These are phyloP conservation scores for Porodaedalea pini DNA, from an alignment of 1,284 basidiomycete genomes.

Conservation along the genomic window DNA sequence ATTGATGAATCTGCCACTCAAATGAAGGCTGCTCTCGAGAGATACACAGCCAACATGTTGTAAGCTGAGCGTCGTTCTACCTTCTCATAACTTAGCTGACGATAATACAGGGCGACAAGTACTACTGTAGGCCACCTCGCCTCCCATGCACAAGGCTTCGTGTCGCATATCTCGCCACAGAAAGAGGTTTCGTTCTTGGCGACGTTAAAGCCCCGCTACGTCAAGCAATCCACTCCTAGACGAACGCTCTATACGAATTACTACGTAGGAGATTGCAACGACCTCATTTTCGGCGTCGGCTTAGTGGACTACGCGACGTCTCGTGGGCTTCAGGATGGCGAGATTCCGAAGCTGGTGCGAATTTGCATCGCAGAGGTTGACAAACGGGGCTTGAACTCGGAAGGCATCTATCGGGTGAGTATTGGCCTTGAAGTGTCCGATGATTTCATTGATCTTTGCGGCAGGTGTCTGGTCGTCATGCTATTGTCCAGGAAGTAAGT, in stretches of 20 bases:
- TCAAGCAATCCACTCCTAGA: slow-evolving; percentile 61
- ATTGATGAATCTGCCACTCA: slow-evolving; percentile 68
- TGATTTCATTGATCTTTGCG: slow-evolving; percentile 14
- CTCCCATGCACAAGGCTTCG: slow-evolving; percentile 49
- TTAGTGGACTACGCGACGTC: slow-evolving; percentile 91
- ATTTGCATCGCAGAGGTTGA: slow-evolving; percentile 88
- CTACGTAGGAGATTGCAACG: slow-evolving; percentile 82
- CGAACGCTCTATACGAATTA: slow-evolving; percentile 75
- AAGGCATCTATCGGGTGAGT: slow-evolving; percentile 82
- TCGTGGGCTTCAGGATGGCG: slow-evolving; percentile 67
- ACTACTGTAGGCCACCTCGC: slow-evolving; percentile 68
- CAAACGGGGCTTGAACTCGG: slow-evolving; percentile 70
- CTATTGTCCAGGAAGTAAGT: slow-evolving; percentile 75
- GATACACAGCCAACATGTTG: slow-evolving; percentile 77
- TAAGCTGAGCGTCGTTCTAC: slow-evolving; percentile 34
- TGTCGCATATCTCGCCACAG: slow-evolving; percentile 67
- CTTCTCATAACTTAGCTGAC: slow-evolving; percentile 14
- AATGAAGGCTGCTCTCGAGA: slow-evolving; percentile 62
- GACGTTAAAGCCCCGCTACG: slow-evolving; percentile 51
- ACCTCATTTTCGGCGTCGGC: slow-evolving; percentile 90
- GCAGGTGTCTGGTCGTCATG: slow-evolving; percentile 81
- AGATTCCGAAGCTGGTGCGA: slow-evolving; percentile 80
- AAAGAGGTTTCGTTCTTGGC: slow-evolving; percentile 61
- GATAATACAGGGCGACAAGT: slow-evolving; percentile 54
- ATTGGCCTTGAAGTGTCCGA: neutral